These are phyloP conservation scores for Aegilops bicornis DNA, from an alignment of 176 grass and related monocot genomes.

Conservation along the genomic window DNA sequence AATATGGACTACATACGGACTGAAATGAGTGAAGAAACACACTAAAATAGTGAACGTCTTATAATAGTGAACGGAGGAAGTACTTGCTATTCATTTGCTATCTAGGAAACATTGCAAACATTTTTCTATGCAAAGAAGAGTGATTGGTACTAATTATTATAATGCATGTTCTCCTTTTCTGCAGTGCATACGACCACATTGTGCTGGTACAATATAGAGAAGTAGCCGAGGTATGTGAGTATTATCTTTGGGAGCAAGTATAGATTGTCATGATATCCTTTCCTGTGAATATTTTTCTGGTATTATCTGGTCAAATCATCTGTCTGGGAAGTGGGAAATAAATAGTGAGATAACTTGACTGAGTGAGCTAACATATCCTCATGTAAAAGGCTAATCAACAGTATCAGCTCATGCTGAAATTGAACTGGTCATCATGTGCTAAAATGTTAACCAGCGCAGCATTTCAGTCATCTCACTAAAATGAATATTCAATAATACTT, in stretches of 20 bases:
- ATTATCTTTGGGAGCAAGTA: slow-evolving; percentile 24
- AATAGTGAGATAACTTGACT: background rate
- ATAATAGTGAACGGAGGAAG: no score
- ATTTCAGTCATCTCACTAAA: background rate
- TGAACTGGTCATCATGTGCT: background rate
- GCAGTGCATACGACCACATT: slow-evolving; percentile 88
- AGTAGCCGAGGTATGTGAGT: slow-evolving; percentile 77
- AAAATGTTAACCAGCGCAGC: background rate
- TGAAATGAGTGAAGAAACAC: no score
- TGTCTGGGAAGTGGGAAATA: slow-evolving; percentile 1
- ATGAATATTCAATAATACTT: background rate
- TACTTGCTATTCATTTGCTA: background rate
- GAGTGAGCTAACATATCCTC: background rate
- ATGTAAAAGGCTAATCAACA: background rate
- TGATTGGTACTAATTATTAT: slow-evolving; percentile 21
- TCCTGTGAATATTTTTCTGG: slow-evolving; percentile 1
- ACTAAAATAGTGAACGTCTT: no score
- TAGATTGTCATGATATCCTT: slow-evolving; percentile 15
- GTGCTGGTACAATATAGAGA: slow-evolving; percentile 96
- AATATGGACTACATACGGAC: no score
- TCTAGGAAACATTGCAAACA: slow-evolving; percentile 10
- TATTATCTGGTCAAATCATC: slow-evolving; percentile 19
- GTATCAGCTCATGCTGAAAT: background rate
- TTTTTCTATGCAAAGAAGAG: slow-evolving; percentile 10
- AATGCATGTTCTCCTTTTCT: slow-evolving; percentile 31